Percentiles rank a stretch among this genome's conserved stretches.
These are phyloP conservation scores for Monilinia aucupariae DNA, from an alignment of 2,329 filamentous ascomycete species.

Conservation along the genomic window DNA sequence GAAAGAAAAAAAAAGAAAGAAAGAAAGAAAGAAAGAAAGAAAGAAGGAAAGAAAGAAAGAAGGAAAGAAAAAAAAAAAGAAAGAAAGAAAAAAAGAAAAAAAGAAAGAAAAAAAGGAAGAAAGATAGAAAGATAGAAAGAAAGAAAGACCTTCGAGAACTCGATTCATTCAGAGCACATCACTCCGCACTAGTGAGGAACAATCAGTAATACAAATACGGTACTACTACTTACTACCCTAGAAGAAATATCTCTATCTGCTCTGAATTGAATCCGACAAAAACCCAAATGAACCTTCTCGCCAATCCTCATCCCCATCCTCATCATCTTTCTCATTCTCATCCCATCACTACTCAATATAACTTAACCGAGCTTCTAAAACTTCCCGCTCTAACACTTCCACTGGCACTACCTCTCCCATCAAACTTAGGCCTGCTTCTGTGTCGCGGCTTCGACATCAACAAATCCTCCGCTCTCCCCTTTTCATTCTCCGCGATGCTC, in stretches of 20 bases:
- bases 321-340: background rate
- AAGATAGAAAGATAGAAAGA: no score
- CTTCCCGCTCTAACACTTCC: conserved; percentile 18
- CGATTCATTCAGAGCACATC: background rate
- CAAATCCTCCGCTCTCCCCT: conserved; percentile 27
- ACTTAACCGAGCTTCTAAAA: conserved; percentile 22
- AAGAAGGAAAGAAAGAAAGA: background rate
- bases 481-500: conserved; percentile 29
- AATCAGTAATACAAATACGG: background rate
- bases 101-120: no score
- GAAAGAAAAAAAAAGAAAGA: no score
- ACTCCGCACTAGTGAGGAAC: background rate
- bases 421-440: conserved; percentile 23
- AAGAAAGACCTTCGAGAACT: no score
- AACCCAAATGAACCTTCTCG: background rate
- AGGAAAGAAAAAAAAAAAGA: background rate
- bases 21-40: no score
- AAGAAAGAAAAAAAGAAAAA: no score
- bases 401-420: conserved; percentile 24
- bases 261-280: background rate
- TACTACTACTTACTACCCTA: background rate
- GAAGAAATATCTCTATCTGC: background rate
- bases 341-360: conserved; percentile 14
- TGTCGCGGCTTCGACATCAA: conserved; percentile 26
- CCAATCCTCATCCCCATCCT: background rate